A percentile compares a stretch with the other conserved stretches of the same genome.
Conservation (phyloP, 805 yeast species). For the Wilhelminamyces savonicus region DNA sequence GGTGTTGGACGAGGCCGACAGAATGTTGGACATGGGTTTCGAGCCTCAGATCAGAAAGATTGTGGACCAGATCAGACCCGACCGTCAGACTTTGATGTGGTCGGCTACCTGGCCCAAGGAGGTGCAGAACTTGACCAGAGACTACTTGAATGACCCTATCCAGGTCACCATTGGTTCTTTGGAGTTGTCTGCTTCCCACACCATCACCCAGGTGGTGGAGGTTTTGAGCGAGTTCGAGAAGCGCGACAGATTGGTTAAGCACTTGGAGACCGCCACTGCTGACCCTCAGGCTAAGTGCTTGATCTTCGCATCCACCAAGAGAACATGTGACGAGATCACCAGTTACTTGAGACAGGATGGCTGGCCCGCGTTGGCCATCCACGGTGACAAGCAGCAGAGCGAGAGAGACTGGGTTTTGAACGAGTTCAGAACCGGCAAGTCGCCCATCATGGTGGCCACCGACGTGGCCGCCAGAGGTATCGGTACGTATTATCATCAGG, state of each 20-base stretch:
- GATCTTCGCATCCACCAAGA: constrained; percentile 93
- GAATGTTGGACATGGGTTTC: constrained; percentile 99
- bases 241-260: constrained; percentile 82
- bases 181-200: constrained; percentile 95
- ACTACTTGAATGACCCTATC: constrained; percentile 86
- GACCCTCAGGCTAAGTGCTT: constrained; percentile 71
- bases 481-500: too few relatives aligned
- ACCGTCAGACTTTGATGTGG: constrained; percentile 99
- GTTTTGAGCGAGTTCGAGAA: constrained; percentile 89
- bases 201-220: constrained; percentile 88
- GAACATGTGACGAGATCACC: constrained; percentile 95
- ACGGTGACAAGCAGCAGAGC: constrained; percentile 95
- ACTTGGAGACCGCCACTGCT: constrained; percentile 72
- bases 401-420: constrained; percentile 98
- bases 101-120: constrained; percentile 99
- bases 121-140: constrained; percentile 88
- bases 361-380: constrained; percentile 98
- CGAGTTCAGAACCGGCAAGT: constrained; percentile 87
- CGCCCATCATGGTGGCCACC: constrained; percentile 98
- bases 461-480: constrained; percentile 99
- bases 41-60: constrained; percentile 99
- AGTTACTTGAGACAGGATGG: constrained; percentile 90
- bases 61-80: constrained; percentile 97
- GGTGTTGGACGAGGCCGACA: constrained; percentile 98
- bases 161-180: constrained; percentile 96